phyloP scores from a whole-genome alignment of 768 basidiomycete species.

The Boletales sp. region DNA sequence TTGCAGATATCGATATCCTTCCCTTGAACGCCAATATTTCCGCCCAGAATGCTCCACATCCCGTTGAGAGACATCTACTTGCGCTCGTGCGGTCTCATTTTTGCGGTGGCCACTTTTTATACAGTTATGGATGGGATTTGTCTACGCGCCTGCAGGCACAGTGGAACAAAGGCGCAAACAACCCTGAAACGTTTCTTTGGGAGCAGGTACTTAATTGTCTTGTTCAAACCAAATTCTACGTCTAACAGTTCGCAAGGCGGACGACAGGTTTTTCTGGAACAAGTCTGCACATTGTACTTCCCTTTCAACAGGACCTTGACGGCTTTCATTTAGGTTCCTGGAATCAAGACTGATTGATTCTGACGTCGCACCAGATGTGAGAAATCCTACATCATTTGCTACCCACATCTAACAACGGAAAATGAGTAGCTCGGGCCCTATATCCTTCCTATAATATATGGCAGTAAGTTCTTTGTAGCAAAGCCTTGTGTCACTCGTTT shows the following conservation, averaged over 20 bases:
- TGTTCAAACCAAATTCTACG: neutral
- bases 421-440: conserved; percentile 69
- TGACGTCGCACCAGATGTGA: conserved; percentile 61
- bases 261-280: conserved; percentile 99
- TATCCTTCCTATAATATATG: conserved; percentile 91
- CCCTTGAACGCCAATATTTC: conserved; percentile 75
- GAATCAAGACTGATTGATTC: conserved; percentile 60
- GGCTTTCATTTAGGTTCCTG: conserved; percentile 38
- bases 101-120: conserved; percentile 74
- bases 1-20: conserved; percentile 87
- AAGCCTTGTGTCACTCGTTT: neutral
- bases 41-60: conserved; percentile 66
- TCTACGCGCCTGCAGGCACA: conserved; percentile 86
- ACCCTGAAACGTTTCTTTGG: conserved; percentile 62
- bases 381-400: conserved; percentile 19
- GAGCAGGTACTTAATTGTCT: conserved; percentile 55
- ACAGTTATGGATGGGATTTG: conserved; percentile 88
- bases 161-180: conserved; percentile 52
- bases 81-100: conserved; percentile 86
- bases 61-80: conserved; percentile 84
- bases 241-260: conserved; percentile 53
- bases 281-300: conserved; percentile 34
- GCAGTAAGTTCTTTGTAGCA: conserved; percentile 61
- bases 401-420: conserved; percentile 7
- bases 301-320: conserved; percentile 4